phyloP scores from a whole-genome alignment of 2,329 filamentous ascomycete genomes.

The Hypoxylon sp. region DNA sequence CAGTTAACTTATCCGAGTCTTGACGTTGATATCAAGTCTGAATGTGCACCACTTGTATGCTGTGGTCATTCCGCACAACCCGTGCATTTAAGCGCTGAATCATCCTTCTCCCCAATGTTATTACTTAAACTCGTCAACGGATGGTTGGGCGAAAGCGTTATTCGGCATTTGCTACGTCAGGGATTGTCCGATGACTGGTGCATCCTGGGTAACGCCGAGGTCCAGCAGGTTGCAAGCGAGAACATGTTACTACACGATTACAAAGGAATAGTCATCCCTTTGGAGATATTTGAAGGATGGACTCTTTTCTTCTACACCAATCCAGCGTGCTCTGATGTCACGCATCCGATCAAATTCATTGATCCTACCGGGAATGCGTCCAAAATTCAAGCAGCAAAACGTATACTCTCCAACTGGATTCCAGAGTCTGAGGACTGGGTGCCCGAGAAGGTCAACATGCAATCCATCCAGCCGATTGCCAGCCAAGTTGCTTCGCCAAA shows the following conservation, averaged over 20 bases:
- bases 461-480: background rate
- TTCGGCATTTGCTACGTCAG: constrained; percentile 7
- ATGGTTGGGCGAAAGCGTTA: background rate
- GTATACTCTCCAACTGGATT: constrained; percentile 9
- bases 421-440: constrained; percentile 3
- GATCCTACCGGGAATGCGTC: background rate
- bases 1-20: background rate
- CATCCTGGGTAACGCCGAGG: background rate
- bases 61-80: background rate
- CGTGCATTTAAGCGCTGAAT: background rate
- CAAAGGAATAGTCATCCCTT: constrained; percentile 20
- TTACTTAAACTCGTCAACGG: background rate
- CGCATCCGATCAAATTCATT: constrained; percentile 12
- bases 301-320: constrained; percentile 16
- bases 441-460: background rate
- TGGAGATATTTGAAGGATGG: constrained; percentile 13
- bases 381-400: background rate
- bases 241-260: constrained; percentile 7
- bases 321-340: background rate
- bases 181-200: constrained; percentile 13
- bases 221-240: constrained; percentile 1
- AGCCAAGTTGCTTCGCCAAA: background rate
- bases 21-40: background rate
- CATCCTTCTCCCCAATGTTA: background rate
- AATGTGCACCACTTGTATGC: constrained; percentile 5